Base-by-base conservation (phyloP, 164 flowering plant species). In the Chloranthus sessilifolius region DNA sequence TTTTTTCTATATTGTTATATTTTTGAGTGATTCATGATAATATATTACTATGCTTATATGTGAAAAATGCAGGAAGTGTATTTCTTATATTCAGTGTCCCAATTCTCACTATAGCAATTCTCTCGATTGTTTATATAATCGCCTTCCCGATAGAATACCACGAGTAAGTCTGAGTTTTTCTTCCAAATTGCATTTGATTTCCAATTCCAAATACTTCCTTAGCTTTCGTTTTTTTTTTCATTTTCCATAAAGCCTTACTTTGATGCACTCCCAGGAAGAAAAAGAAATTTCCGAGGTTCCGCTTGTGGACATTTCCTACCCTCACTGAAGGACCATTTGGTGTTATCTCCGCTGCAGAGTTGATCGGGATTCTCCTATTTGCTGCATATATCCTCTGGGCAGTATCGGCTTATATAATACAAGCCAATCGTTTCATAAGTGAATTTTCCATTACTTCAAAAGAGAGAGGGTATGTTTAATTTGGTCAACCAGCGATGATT, bases 221-320 rank as follows among this genome's bases (percentile, higher is more conserved):
- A 2, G 1, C 31, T 8, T 30, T 30, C 2, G 22, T n/a, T n/a
- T 50, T 25, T 5, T 10, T 5, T 16, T 45, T 25, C 26, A 12
- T 11, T 44, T 44, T 36, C 7, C 23, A 22, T 38, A 14, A 11
- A 21, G 3, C 23, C 9, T 35, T 40, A 12, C 9, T 9, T 16
- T 17, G 5, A 20, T 25, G 0, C 8, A 25, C 31, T 27, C 2
- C 7, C 33, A 11, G 55, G 64, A 76, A 74, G 74, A 47, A 28
- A 17, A 20, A 50, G 7, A 80, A 66, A 50, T 19, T 40, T 29
- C 85, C 92, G 17, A 50, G 70, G 14, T 70, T 78, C 43, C 76
- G 90, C n/a, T 50, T 91, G 43, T 83, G 95, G 98, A 91, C 98
- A 7, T 80, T 91, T 52, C 98, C 96, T 2, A 73, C 82, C 5